Conservation (phyloP, 345 rosid species). For the Salix purpurea region DNA sequence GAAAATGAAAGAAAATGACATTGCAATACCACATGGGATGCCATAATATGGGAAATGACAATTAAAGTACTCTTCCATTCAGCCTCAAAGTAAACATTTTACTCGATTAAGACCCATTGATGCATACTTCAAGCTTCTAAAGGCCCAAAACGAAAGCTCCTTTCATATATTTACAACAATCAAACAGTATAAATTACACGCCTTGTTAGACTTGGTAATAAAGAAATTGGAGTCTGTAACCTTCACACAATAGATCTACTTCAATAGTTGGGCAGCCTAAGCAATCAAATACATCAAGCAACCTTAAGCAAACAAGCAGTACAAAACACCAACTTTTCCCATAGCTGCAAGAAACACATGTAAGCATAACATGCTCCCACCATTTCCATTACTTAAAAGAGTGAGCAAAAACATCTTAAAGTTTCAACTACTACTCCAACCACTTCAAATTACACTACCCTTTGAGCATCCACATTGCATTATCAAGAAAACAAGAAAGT, state of each 20-base stretch:
- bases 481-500: neutral
- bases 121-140: slow-evolving; percentile 3
- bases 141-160: neutral
- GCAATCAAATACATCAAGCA: neutral
- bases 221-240: neutral
- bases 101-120: neutral
- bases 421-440: slow-evolving; percentile 39
- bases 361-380: neutral
- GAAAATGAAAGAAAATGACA: slow-evolving; percentile 17
- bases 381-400: slow-evolving; percentile 16
- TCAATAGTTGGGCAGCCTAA: neutral
- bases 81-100: neutral
- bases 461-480: neutral
- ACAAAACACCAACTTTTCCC: neutral
- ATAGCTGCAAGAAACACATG: neutral
- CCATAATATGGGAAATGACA: neutral
- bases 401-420: slow-evolving; percentile 11
- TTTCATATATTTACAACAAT: slow-evolving; percentile 3
- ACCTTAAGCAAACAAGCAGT: neutral
- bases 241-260: slow-evolving; percentile 25
- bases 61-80: neutral
- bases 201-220: neutral
- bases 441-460: slow-evolving; percentile 13
- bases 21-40: neutral
- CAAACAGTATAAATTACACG: slow-evolving; percentile 5